Evolutionary conservation across 2,329 filamentous ascomycete species (phyloP).

Genomic region (Microsporum audouinii): DNA sequence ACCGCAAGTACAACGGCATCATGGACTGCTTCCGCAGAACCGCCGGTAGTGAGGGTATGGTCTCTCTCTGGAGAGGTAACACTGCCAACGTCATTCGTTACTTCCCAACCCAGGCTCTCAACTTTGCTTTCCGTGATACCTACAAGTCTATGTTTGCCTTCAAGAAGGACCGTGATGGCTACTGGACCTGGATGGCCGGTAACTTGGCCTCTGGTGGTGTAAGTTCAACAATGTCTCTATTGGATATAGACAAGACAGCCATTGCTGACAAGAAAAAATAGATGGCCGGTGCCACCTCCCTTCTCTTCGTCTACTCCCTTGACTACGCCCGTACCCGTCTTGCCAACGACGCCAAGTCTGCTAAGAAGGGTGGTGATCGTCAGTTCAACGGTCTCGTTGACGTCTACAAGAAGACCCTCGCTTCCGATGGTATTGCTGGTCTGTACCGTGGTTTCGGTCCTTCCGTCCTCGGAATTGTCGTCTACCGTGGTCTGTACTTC

Average conservation of each 20-base stretch:
- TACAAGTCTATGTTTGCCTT: constrained; percentile 99
- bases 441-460: constrained; percentile 99
- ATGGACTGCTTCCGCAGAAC: constrained; percentile 91
- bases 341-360: constrained; percentile 99
- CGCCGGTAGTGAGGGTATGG: constrained; percentile 77
- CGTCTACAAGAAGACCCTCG: constrained; percentile 99
- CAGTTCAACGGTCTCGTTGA: constrained; percentile 99
- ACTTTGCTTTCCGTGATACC: constrained; percentile 99
- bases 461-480: constrained; percentile 96
- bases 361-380: constrained; percentile 82
- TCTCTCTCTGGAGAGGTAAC: constrained; percentile 98
- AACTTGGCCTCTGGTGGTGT: constrained; percentile 99
- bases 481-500: constrained; percentile 99
- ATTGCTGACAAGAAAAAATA: constrained; percentile 24
- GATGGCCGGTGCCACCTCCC: constrained; percentile 97
- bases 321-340: constrained; percentile 99
- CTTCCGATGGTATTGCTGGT: constrained; percentile 96
- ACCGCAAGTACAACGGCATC: constrained; percentile 93
- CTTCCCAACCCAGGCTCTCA: constrained; percentile 99
- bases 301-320: constrained; percentile 99
- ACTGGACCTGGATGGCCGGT: constrained; percentile 97
- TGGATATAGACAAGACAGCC: too few relatives aligned
- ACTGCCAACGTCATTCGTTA: constrained; percentile 99
- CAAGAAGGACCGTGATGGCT: constrained; percentile 99
- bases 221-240: constrained; percentile 36